Percentiles rank a stretch among this genome's conserved stretches.
These are phyloP conservation scores for Populus euphratica DNA, from an alignment of 345 rosid species.

Conservation along the genomic window DNA sequence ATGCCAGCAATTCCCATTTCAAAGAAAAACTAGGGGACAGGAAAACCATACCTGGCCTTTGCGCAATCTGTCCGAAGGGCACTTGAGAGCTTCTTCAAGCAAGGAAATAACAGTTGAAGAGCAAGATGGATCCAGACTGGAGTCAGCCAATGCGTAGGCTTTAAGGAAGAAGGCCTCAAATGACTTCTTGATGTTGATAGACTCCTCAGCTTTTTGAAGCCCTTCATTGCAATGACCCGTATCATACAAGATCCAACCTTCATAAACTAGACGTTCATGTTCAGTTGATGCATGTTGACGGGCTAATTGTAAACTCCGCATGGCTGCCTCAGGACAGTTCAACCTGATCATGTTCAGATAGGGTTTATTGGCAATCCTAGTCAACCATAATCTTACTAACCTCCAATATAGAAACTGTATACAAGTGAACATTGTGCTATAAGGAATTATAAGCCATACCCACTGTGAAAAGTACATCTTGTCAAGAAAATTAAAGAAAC, in stretches of 20 bases:
- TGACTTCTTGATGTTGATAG: constrained; percentile 73
- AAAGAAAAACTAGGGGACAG: constrained; percentile 8
- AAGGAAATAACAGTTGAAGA: constrained; percentile 83
- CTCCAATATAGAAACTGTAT: constrained; percentile 3
- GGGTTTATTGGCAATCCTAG: neutral
- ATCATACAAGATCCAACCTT: constrained; percentile 97
- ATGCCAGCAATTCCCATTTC: constrained; percentile 1
- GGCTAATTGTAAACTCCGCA: constrained; percentile 93
- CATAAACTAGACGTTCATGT: constrained; percentile 87
- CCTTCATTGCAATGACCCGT: constrained; percentile 97
- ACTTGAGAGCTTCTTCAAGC: constrained; percentile 87
- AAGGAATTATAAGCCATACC: neutral
- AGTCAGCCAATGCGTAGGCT: constrained; percentile 97
- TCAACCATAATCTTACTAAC: constrained; percentile 1
- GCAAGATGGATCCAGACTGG: constrained; percentile 75
- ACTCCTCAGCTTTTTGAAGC: constrained; percentile 82
- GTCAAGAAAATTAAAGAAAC: neutral
- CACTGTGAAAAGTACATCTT: neutral
- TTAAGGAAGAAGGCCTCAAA: constrained; percentile 98
- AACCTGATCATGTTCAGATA: constrained; percentile 46
- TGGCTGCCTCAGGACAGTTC: constrained; percentile 94
- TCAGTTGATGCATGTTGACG: constrained; percentile 80
- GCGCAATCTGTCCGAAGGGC: constrained; percentile 95
- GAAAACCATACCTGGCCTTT: constrained; percentile 81
- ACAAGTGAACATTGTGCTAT: neutral